Evolutionary conservation across 805 yeast species (phyloP), one percentile per base, ranked within the genome.

Genomic region (Candida vartiovaarae): DNA sequence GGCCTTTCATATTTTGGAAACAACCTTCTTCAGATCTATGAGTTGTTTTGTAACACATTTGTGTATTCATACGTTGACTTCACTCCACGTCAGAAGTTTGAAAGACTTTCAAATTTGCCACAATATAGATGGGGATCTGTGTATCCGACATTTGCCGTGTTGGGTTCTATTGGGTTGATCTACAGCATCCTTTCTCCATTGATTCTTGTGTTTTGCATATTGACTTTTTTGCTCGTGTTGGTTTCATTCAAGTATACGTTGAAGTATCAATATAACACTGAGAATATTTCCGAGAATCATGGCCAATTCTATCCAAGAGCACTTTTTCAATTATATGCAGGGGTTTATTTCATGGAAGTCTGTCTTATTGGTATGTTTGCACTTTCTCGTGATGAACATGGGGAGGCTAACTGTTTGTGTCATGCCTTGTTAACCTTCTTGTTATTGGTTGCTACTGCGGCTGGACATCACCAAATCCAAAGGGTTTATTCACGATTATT

Each of bases 101-200:
- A 60, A 5, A 64, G 82, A 40, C 47, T 74, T 25, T 70, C 72
- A 5, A 61, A 54, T 1, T 62, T 77, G 8, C 68, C 76, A 3
- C 54, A 55, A n/a, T 67, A 79, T 23, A 68, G 72, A 46, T 88
- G 95, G 95, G 96, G 96, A 0, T 71, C 88, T 0, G 61, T 76
- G 0, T 90, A 82, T 56, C 87, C 97, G 0, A 73, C 80, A 0
- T 82, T 82, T 49, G 79, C 96, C 0, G 82, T 86, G 3, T 70
- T 85, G 53, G 90, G 82, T 0, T 78, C 87, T 6, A 85, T 89
- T 46, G 88, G 91, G 0, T 63, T 89, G 32, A 81, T 86, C 1
- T 89, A 87, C 56, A 76, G 88, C 4, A 75, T 88, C 4, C 76
- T 90, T 6, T 80, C 95, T 0, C 97, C 97, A 0, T 51, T 86